These are phyloP conservation scores for Phytopythium chamaehyphon DNA, from an alignment of 352 stramenopile species.

Conservation along the genomic window DNA sequence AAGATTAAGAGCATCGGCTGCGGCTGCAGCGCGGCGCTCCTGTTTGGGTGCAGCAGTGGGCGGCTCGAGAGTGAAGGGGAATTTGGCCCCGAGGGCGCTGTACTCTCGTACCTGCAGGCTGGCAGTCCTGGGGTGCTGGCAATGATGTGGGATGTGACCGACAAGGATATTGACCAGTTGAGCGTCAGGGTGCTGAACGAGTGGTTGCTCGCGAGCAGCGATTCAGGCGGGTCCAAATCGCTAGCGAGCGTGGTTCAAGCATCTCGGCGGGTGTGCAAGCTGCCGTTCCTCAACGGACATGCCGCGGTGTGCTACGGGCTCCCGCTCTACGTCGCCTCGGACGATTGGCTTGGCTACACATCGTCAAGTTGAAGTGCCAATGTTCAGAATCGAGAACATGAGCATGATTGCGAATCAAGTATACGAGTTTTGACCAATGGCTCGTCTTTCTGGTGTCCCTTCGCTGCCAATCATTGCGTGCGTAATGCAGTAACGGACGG, in stretches of 20 bases:
- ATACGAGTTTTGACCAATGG: no score
- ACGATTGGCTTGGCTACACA: not conserved
- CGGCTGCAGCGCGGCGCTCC: constrained; percentile 79
- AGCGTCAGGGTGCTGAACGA: constrained; percentile 55
- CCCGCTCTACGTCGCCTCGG: constrained; percentile 45
- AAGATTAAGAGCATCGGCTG: constrained; percentile 57
- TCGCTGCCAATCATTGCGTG: no score
- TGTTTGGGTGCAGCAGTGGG: constrained; percentile 98
- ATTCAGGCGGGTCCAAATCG: constrained; percentile 14
- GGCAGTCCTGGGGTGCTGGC: constrained; percentile 93
- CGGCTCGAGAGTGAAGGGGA: constrained; percentile 77
- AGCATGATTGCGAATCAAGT: no score
- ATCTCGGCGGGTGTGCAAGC: constrained; percentile 88
- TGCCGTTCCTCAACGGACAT: constrained; percentile 93
- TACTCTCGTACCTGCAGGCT: constrained; percentile 91
- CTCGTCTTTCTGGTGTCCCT: no score
- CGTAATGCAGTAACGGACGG: no score
- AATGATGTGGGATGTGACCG: constrained; percentile 99
- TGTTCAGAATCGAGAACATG: no score
- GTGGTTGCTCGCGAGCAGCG: constrained; percentile 61
- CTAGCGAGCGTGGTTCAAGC: constrained; percentile 70
- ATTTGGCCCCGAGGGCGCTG: constrained; percentile 94
- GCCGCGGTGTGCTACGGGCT: constrained; percentile 96
- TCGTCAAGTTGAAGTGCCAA: no score
- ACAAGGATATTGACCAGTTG: constrained; percentile 97